Conservation (phyloP, 768 basidiomycete genomes). For the Boletus eberwhitei region DNA sequence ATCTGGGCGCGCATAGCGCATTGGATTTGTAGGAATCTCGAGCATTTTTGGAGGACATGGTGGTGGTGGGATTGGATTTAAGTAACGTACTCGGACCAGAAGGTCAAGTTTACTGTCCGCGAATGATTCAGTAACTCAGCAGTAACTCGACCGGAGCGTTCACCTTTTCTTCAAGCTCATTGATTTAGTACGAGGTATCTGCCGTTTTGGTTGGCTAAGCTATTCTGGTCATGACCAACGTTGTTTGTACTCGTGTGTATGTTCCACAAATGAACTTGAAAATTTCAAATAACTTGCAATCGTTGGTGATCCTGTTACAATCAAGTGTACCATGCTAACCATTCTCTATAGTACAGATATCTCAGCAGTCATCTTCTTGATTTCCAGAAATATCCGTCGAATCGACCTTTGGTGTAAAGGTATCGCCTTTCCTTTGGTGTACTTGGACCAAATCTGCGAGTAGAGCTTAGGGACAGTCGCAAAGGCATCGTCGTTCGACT, state of each 20-base stretch:
- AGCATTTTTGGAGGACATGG: slow-evolving; percentile 97
- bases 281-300: neutral
- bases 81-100: slow-evolving; percentile 88
- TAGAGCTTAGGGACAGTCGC: neutral
- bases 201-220: slow-evolving; percentile 5
- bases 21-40: slow-evolving; percentile 85
- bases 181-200: neutral
- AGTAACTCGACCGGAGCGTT: neutral
- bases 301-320: too few relatives aligned
- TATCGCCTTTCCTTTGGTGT: neutral
- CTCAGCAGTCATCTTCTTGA: neutral
- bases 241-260: slow-evolving; percentile 12
- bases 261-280: neutral
- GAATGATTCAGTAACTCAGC: neutral
- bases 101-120: slow-evolving; percentile 77
- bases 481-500: neutral
- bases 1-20: slow-evolving; percentile 82
- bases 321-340: too few relatives aligned
- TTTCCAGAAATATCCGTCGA: neutral
- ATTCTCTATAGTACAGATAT: neutral
- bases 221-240: neutral
- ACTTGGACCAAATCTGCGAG: neutral
- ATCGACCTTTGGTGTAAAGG: neutral
- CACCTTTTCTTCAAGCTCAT: slow-evolving; percentile 63
- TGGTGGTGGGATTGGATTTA: slow-evolving; percentile 91